phyloP scores from a whole-genome alignment of 164 flowering plant species.

The Akebia trifoliata region DNA sequence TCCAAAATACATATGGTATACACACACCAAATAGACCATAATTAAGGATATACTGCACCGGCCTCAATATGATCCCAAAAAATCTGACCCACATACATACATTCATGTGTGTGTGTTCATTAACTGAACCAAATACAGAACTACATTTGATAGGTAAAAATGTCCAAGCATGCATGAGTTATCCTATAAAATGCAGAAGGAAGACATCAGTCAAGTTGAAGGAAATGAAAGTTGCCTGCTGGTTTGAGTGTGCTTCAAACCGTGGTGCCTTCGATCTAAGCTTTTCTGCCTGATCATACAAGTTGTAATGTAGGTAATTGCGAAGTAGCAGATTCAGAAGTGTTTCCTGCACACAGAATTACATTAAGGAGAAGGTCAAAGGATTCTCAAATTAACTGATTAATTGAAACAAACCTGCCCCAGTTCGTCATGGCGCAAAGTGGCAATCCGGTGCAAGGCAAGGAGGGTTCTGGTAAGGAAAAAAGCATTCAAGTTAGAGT shows the following conservation, averaged over 20 bases:
- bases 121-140: too few species aligned
- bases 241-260: conserved; percentile 95
- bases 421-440: conserved; percentile 90
- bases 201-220: conserved; percentile 2
- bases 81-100: too few species aligned
- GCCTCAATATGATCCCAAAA: too few species aligned
- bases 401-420: conserved; percentile 69
- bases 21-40: too few species aligned
- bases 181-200: not conserved
- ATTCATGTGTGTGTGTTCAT: too few species aligned
- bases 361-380: conserved; percentile 1
- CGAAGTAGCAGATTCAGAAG: conserved; percentile 79
- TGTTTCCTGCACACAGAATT: conserved; percentile 57
- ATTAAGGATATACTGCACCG: too few species aligned
- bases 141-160: too few species aligned
- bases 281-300: conserved; percentile 96
- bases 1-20: too few species aligned
- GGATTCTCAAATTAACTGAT: not conserved
- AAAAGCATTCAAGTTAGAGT: conserved; percentile 6
- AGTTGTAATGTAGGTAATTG: conserved; percentile 90
- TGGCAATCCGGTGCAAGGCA: conserved; percentile 81
- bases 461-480: conserved; percentile 65
- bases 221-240: conserved; percentile 47
- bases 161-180: too few species aligned
- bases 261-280: conserved; percentile 93